Base-by-base conservation (phyloP, 1,139 yeast species). In the Kodamaea ohmeri region DNA sequence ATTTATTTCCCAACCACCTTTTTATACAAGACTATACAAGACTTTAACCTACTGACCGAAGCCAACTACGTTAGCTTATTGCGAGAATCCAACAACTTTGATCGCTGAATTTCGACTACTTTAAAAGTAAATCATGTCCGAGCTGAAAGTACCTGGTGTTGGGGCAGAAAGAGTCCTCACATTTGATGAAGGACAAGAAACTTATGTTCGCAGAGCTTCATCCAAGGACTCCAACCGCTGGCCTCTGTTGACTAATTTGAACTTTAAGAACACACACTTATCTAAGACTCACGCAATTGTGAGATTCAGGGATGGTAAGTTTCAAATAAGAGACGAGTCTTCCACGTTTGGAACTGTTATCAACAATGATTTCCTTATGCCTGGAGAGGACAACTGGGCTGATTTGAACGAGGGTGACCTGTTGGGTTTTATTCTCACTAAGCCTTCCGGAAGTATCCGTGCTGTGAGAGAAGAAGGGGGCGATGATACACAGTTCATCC, bases 281-380 rank as follows among this genome's bases (percentile, higher is more conserved):
- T 64, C 70, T 12, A 65, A 65, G 48, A 38, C 48, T 4, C 72
- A 66, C 42, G 68, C 68, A 5, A 26, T 36, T 9, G 35, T 50
- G 35, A 39, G 37, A 36, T 43, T 36, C 26, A 46, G 37, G 11
- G 45, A 52, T 21, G 55, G 52, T n/a, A 34, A 33, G 8, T 53
- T 67, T 37, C 51, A 34, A 27, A 39, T 70, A 29, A 50, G 49
- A 39, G 76, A 70, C 43, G 43, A 45, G 11, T 47, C 46, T 9
- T 67, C 73, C 4, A 67, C 71, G 21, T 70, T 68, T 50, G 76
- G 76, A 1, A 69, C 75, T 5, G 47, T 66, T 13, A 40, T 66
- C 34, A 63, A 67, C 43, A 51, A 53, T 16, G 37, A 52, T 5
- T 58, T 55, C 30, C 46, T 67, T 18, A 31, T 49, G 5, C 60